Conservation (phyloP, 1,284 basidiomycete species). For the Ceratobasidium sp. region DNA sequence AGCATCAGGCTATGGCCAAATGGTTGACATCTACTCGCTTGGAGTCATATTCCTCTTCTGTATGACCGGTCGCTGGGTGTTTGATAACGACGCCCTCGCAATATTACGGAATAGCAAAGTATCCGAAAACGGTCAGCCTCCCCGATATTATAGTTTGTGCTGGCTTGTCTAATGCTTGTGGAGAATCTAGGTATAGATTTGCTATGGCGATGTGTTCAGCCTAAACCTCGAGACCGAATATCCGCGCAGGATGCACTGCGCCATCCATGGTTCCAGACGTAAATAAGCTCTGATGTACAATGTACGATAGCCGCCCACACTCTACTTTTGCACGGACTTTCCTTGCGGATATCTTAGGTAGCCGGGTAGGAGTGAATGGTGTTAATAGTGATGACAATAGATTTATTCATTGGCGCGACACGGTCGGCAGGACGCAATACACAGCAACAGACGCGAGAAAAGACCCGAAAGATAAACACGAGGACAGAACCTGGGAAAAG, state of each 20-base stretch:
- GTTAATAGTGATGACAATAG: not conserved
- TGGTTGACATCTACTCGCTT: slow-evolving; percentile 39
- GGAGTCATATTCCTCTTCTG: slow-evolving; percentile 38
- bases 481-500: slow-evolving; percentile 33
- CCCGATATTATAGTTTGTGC: not conserved
- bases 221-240: slow-evolving; percentile 22
- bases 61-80: slow-evolving; percentile 37
- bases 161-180: not conserved
- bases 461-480: slow-evolving; percentile 32
- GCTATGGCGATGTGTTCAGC: slow-evolving; percentile 27
- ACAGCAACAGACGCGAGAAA: slow-evolving; percentile 15
- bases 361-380: not conserved
- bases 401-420: slow-evolving; percentile 36
- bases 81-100: slow-evolving; percentile 33
- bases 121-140: slow-evolving; percentile 26
- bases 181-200: slow-evolving; percentile 33
- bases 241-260: slow-evolving; percentile 25
- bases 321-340: not conserved
- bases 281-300: not conserved
- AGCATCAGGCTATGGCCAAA: slow-evolving; percentile 38
- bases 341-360: not conserved
- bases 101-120: slow-evolving; percentile 19
- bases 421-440: slow-evolving; percentile 14
- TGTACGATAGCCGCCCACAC: not conserved
- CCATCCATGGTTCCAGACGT: slow-evolving; percentile 32